Conservation (phyloP, 2,329 filamentous ascomycete species). For the Sporothrix luriei region DNA sequence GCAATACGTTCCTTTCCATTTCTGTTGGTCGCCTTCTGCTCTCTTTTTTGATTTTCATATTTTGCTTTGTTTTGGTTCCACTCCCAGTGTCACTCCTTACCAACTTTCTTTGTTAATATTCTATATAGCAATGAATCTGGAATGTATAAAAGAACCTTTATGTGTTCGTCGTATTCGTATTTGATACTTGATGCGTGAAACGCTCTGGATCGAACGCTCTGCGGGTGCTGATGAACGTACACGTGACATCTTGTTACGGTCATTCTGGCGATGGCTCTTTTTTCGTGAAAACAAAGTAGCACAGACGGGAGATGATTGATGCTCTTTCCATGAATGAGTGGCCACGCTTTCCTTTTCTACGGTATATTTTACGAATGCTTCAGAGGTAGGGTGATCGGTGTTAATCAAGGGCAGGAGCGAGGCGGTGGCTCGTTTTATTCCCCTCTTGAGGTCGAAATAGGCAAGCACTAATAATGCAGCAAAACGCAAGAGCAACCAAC, state of each 20-base stretch:
- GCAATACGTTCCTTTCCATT: constrained; percentile 4
- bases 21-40: constrained; percentile 4
- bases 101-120: constrained; percentile 6
- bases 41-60: not conserved
- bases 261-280: not conserved
- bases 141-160: not conserved
- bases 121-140: constrained; percentile 16
- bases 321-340: not conserved
- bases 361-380: not conserved
- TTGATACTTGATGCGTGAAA: not conserved
- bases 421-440: not conserved
- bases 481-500: not conserved
- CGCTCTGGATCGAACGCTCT: not conserved
- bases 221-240: not conserved
- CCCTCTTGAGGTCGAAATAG: not conserved
- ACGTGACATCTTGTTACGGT: not conserved
- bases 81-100: constrained; percentile 5
- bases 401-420: not conserved
- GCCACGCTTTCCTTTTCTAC: not conserved
- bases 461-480: not conserved
- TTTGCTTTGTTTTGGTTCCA: constrained; percentile 6
- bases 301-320: no score
- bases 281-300: no score
- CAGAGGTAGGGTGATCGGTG: not conserved
- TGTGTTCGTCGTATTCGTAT: not conserved